Evolutionary conservation across 108 stramenopile genomes (phyloP), one percentile per base, ranked within the genome.

Genomic region (Conticribra guillardii): DNA sequence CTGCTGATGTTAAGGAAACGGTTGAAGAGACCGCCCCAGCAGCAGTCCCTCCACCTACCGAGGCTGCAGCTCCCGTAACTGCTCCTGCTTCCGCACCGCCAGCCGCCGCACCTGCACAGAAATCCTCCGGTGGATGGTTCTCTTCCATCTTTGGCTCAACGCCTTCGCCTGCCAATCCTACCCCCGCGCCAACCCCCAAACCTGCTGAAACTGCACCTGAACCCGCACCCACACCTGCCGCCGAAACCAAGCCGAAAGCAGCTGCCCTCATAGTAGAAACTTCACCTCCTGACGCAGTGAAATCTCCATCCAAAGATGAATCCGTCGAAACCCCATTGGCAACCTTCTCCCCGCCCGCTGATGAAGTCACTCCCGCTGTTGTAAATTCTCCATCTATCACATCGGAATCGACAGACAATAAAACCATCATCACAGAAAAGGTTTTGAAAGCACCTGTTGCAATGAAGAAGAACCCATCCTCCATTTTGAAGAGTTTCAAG

Each of bases 61-160:
- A 41, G 11, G 8, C 37, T 41, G 5, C 37, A 11, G 37, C 37
- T 5, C 37, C 37, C 11, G 37, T 11, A 9, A 5, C 5, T 9
- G 11, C 5, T 5, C 50, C 21, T 51, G 4, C 50, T 19, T 4
- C 50, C 50, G 19, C 50, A 31, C 3, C 56, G 0, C n/a, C 3
- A 4, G 19, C 60, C 37, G 8, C 34, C 2, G 41, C 60, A 19
- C 17, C 21, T 37, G 60, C 32, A 11, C n/a, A 31, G 21, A 60
- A 60, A 60, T 33, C 60, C 4, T 60, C 60, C 21, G 60, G 60
- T 45, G 60, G 60, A 60, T 60, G 60, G 60, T 26, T 60, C 44
- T 60, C 60, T 1, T 60, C 60, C 26, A 16, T 63, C 26, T 63
- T 63, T 30, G 62, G 62, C 24, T 27, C 22, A 24, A 60, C 37